Conservation (phyloP, 257 asterid species). For the Scutellaria galericulata region DNA sequence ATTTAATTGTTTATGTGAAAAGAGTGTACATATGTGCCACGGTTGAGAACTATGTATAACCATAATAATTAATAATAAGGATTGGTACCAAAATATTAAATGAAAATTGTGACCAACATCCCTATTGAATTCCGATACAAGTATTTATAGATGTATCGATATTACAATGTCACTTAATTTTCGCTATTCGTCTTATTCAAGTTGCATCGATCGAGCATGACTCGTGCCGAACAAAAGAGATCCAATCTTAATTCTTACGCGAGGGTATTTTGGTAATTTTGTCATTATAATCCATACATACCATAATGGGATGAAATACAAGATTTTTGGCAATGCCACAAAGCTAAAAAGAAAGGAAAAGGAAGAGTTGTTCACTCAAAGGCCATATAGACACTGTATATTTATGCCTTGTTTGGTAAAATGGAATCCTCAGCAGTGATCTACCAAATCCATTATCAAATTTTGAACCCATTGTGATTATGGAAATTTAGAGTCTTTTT, state of each 20-base stretch:
- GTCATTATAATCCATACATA: too few relatives aligned
- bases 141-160: not conserved
- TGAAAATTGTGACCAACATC: not conserved
- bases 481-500: not conserved
- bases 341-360: not conserved
- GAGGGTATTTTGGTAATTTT: not conserved
- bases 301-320: not conserved
- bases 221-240: not conserved
- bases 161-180: not conserved
- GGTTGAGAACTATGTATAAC: not conserved
- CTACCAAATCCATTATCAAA: slow-evolving; percentile 25
- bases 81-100: not conserved
- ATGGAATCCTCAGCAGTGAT: slow-evolving; percentile 22
- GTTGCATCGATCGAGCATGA: not conserved
- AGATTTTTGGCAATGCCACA: slow-evolving; percentile 1
- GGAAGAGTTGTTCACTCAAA: not conserved
- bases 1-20: not conserved
- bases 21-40: not conserved
- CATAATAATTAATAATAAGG: not conserved
- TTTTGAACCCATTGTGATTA: not conserved
- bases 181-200: not conserved
- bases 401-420: slow-evolving; percentile 18
- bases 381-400: not conserved
- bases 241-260: not conserved
- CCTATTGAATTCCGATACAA: not conserved